These are phyloP conservation scores for Dysphania ambrosioides DNA, from an alignment of 148 eudicot genomes.

Conservation along the genomic window DNA sequence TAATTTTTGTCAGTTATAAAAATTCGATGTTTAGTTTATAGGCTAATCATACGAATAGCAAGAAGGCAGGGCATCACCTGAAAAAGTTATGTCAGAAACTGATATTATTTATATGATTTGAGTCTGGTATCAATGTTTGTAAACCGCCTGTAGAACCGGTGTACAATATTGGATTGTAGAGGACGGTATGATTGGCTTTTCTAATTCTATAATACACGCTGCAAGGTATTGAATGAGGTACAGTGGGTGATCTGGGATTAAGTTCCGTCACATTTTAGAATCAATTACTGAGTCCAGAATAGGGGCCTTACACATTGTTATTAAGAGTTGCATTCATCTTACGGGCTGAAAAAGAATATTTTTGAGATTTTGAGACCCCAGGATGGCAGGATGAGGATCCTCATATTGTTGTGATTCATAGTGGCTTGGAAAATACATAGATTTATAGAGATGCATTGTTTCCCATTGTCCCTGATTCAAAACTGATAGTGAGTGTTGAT, in stretches of 20 bases:
- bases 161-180: neutral
- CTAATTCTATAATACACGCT: neutral
- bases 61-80: neutral
- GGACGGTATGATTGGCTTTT: neutral
- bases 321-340: no score
- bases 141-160: neutral
- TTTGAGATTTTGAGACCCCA: neutral
- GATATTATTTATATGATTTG: no score
- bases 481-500: neutral
- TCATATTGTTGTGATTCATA: neutral
- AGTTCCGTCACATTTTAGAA: neutral
- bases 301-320: neutral
- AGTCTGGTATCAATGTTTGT: neutral
- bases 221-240: neutral
- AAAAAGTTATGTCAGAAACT: neutral
- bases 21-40: no score
- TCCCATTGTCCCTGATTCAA: neutral
- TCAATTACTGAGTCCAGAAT: neutral
- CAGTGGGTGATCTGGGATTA: neutral
- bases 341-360: neutral
- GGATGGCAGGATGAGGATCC: neutral
- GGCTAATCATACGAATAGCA: no score
- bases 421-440: neutral
- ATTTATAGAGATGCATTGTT: neutral
- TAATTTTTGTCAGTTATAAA: no score